These are phyloP conservation scores for Fonsecaea pedrosoi DNA, from an alignment of 2,329 filamentous ascomycete genomes.

Conservation along the genomic window DNA sequence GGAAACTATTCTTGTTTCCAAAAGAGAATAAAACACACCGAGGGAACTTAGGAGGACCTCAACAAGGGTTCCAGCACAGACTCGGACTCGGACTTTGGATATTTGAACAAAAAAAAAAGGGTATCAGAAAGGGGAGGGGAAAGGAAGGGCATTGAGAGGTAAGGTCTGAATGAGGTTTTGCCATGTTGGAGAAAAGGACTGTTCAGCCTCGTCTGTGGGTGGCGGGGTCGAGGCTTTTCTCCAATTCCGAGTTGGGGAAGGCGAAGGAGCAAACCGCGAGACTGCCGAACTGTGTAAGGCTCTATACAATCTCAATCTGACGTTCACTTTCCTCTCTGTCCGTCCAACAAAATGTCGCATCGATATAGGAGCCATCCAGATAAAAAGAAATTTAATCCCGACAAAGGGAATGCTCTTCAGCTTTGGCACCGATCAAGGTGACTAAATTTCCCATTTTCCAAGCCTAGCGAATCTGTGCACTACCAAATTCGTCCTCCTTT, in stretches of 20 bases:
- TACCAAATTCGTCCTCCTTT: conserved; percentile 2
- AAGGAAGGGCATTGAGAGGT: neutral
- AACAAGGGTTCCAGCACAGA: too few relatives aligned
- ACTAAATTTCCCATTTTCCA: conserved; percentile 1
- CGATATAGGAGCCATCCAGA: too few relatives aligned
- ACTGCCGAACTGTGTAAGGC: neutral
- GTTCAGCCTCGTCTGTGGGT: conserved; percentile 8
- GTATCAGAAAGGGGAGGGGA: neutral
- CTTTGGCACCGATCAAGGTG: neutral
- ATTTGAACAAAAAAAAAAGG: too few relatives aligned
- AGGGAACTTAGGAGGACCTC: too few relatives aligned
- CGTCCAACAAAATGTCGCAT: too few relatives aligned
- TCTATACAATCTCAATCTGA: neutral
- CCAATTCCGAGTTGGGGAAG: conserved; percentile 9
- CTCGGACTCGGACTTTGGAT: too few relatives aligned
- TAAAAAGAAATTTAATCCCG: too few relatives aligned
- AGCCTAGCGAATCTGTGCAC: conserved; percentile 5
- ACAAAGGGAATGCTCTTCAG: neutral
- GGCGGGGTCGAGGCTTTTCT: conserved; percentile 5
- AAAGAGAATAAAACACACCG: too few relatives aligned
- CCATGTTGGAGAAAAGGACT: conserved; percentile 13
- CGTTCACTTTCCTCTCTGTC: too few relatives aligned
- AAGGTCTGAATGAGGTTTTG: neutral
- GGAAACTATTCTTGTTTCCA: too few relatives aligned
- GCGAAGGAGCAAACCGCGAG: neutral